Evolutionary conservation across 1,284 basidiomycete genomes (phyloP), one percentile per base, ranked within the genome.

Genomic region (Pseudozyma pruni): DNA sequence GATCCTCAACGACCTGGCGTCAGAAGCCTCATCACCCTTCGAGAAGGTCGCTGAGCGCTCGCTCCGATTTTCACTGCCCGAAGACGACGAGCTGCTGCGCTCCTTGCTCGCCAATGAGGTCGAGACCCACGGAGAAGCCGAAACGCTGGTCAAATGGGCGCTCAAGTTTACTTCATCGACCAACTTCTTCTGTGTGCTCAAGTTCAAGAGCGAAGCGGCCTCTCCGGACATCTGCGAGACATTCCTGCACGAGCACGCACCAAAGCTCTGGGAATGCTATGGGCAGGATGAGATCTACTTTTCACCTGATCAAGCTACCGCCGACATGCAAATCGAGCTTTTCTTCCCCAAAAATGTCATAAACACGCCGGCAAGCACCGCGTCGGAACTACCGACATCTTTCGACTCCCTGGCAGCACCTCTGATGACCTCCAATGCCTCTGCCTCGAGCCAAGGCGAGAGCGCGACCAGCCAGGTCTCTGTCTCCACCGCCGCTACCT

Each of bases 271-370:
- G 37, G 46, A 62, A 16, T 41, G 29, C 3, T 75, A 67, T 29
- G 72, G 72, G 5, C 37, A 39, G 11, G 61, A 53, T n/a, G 53
- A 54, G n/a, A 42, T 78, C 45, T 78, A 78, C 49, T 56, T 64
- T 4, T 63, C 56, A 1, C 67, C 55, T 22, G 19, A 56, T 29
- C 27, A 17, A 7, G 45, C 16, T 9, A 50, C 39, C 13, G 70
- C 74, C 3, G 41, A 61, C 39, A 40, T 49, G 29, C 76, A 76
- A 44, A 55, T 73, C 27, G 53, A 53, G 4, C 40, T 79, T 23
- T 45, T 69, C 32, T 78, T 75, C 33, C 68, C 71, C 13, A 64
- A 74, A 7, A 37, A 10, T 8, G 32, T n/a, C 27, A 9, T 27
- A 33, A 17, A 27, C 6, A 33, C 20, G 3, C 37, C 23, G 40